Conservation (phyloP, 2,329 filamentous ascomycete genomes). For the Fusarium buxicola region DNA sequence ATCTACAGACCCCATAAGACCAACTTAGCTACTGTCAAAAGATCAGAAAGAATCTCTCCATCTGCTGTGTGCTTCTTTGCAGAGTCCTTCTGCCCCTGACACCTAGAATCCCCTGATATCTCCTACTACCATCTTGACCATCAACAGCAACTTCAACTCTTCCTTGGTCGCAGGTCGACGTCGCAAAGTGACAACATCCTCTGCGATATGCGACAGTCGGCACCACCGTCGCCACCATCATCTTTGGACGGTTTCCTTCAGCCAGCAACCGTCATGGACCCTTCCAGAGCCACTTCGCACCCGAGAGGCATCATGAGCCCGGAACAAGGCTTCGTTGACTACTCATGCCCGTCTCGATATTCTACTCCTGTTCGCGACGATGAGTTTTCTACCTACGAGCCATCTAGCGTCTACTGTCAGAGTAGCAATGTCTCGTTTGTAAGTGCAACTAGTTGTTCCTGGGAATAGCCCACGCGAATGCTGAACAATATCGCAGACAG, state of each 20-base stretch:
- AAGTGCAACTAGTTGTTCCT: slow-evolving; percentile 12
- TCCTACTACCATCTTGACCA: slow-evolving; percentile 13
- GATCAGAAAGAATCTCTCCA: slow-evolving; percentile 22
- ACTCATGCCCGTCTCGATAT: slow-evolving; percentile 29
- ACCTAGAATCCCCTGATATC: slow-evolving; percentile 5
- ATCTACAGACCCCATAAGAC: slow-evolving; percentile 34
- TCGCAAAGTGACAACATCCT: slow-evolving; percentile 10
- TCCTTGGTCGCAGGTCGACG: not conserved
- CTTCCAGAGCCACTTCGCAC: slow-evolving; percentile 25
- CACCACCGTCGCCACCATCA: slow-evolving; percentile 60
- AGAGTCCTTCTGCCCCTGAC: slow-evolving; percentile 9
- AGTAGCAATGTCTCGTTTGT: slow-evolving; percentile 33
- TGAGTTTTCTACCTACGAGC: slow-evolving; percentile 32
- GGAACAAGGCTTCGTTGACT: slow-evolving; percentile 17
- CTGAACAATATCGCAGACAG: slow-evolving; percentile 22
- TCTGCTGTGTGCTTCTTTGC: slow-evolving; percentile 27
- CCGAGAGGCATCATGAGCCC: slow-evolving; percentile 17
- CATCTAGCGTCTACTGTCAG: slow-evolving; percentile 34
- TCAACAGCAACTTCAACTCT: slow-evolving; percentile 7
- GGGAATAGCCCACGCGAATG: not conserved
- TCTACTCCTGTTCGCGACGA: slow-evolving; percentile 38
- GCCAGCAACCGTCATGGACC: slow-evolving; percentile 28
- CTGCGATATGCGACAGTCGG: slow-evolving; percentile 52
- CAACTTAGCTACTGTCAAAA: slow-evolving; percentile 40
- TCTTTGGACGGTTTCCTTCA: slow-evolving; percentile 45